Conservation (phyloP, 148 eudicot species). For the Limonium bicolor region DNA sequence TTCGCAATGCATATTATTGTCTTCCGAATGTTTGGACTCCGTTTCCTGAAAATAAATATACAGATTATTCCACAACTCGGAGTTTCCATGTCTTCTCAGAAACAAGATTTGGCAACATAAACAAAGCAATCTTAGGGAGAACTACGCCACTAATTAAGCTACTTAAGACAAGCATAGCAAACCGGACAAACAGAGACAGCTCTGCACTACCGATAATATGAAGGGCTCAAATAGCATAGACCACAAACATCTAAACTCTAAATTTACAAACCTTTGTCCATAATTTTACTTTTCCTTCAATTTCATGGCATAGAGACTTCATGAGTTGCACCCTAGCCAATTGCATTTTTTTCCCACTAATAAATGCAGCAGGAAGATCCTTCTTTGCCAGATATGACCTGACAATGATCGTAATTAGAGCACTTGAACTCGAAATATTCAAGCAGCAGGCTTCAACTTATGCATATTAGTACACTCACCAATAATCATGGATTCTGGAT, state of each 20-base stretch:
- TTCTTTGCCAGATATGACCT: constrained; percentile 61
- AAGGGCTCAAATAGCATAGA: background rate
- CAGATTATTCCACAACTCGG: too few relatives aligned
- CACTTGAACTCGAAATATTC: background rate
- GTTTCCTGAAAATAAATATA: too few relatives aligned
- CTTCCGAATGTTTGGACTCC: background rate
- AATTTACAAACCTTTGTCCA: constrained; percentile 25
- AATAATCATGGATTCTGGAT: constrained; percentile 54
- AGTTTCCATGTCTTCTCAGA: too few relatives aligned
- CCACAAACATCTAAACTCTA: background rate
- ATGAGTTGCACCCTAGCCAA: constrained; percentile 19
- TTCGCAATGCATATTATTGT: constrained; percentile 6
- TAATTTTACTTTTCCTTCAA: constrained; percentile 39
- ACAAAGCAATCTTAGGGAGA: background rate
- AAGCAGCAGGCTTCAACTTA: background rate
- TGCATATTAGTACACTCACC: constrained; percentile 37
- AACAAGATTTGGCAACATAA: too few relatives aligned
- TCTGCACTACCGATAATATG: background rate
- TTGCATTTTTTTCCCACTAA: constrained; percentile 34
- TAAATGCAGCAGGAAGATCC: constrained; percentile 48
- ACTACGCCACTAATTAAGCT: background rate
- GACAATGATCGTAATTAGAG: constrained; percentile 4
- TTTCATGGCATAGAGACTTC: constrained; percentile 34
- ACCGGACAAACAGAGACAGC: background rate
- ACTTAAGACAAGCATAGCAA: too few relatives aligned